Base-by-base conservation (phyloP, 148 eudicot genomes). In the Diospyros lotus region DNA sequence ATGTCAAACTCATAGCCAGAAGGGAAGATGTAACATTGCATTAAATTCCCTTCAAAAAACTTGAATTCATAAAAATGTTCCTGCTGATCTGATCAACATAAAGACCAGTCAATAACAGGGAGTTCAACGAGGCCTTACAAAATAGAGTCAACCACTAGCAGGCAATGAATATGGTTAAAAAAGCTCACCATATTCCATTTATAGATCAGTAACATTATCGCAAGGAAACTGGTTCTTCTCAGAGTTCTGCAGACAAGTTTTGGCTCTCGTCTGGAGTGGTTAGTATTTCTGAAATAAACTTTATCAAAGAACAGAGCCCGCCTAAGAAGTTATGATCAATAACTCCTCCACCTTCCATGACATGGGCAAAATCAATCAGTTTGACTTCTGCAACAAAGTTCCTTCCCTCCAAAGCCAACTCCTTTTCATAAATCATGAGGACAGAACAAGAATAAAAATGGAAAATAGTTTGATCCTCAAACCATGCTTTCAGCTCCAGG, bases 311-410 rank as follows among this genome's bases (percentile, higher is more conserved):
- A 84, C 91, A 92, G 38, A 95, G 85, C 13, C 99, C 99, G 38
- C 97, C 99, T 80, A 95, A 87, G 80, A 92, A 95, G 80, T 95
- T 95, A 70, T 92, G 97, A 82, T 95, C 99, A 65, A 95, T 87
- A 43, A 87, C 81, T 39, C 97, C 99, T 11, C 75, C 67, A 11
- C 93, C 97, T 44, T 90, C 93, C 51, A 76, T 52, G 65, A 88
- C 97, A 89, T 93, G 99, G 11, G 97, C 93, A 79, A 95, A 95
- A 87, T 95, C 99, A 66, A 95, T 78, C n/a, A 95, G 90, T 84
- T 88, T 92, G 46, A 95, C 76, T 75, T 83, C 86, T 59, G 91
- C 86, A 42, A 75, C 73, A 1, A 86, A 76, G 74, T 73, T 69
- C 74, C 68, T 69, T 40, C 83, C 88, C 46, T 83, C 53, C 60